A percentile compares a stretch with the other conserved stretches of the same genome.
phyloP scores from a whole-genome alignment of 306 rosid species.

The Trifolium repens region DNA sequence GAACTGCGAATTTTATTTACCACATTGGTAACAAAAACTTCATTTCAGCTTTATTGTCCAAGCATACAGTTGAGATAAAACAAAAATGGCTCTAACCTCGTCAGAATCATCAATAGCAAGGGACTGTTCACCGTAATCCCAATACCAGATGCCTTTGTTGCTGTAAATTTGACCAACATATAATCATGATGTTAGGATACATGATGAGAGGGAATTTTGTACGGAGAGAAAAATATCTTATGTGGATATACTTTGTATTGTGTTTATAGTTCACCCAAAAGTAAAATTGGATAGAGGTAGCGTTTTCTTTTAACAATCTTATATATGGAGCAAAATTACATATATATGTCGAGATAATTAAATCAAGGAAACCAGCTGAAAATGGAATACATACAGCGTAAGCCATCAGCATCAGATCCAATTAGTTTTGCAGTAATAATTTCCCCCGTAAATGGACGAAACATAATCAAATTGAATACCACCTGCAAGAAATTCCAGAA shows the following conservation, averaged over 20 bases:
- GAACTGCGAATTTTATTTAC: constrained; percentile 68
- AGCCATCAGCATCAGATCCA: constrained; percentile 61
- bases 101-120: constrained; percentile 52
- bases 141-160: constrained; percentile 59
- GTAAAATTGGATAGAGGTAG: constrained; percentile 15
- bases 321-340: constrained; percentile 18
- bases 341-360: constrained; percentile 8
- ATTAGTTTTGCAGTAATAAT: constrained; percentile 65
- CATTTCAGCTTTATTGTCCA: constrained; percentile 22
- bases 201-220: neutral
- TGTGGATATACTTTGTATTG: constrained; percentile 10
- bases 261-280: constrained; percentile 4
- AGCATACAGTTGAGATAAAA: constrained; percentile 26
- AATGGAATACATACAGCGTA: constrained; percentile 54
- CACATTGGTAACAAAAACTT: constrained; percentile 39
- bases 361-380: constrained; percentile 36
- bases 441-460: constrained; percentile 82
- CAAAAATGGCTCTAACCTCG: constrained; percentile 55
- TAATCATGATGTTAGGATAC: constrained; percentile 20
- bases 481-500: constrained; percentile 56
- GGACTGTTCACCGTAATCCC: constrained; percentile 53
- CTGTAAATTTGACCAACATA: constrained; percentile 47
- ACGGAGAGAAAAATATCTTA: constrained; percentile 5
- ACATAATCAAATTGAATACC: constrained; percentile 67
- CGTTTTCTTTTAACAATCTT: neutral